Base-by-base conservation (phyloP, 306 rosid genomes). In the Castanea mollissima region DNA sequence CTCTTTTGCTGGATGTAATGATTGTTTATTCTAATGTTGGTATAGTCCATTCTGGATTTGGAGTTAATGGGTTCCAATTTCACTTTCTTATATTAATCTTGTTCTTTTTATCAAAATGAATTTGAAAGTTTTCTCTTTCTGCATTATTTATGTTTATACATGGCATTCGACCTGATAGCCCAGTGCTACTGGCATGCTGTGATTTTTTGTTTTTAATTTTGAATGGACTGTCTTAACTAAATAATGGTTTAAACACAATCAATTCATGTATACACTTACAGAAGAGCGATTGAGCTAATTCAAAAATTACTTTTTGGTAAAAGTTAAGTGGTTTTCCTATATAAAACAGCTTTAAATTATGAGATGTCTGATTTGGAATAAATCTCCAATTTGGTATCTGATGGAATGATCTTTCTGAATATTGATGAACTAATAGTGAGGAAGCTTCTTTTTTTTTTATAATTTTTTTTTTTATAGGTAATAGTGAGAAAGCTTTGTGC, bases 1-100 rank as follows among this genome's bases (percentile, higher is more conserved):
- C 63, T 25, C 32, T 12, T 29, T 38, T 51, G 7, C 55, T 44
- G 32, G 31, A 20, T 49, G 5, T 49, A 49, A 49, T 34, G 55
- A 58, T 55, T 81, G 29, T 44, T 27, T 55, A 44, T 71, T 31
- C 56, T 69, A 19, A 31, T 19, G 67, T 62, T 55, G 29, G 27
- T 29, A 72, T 63, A 23, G 73, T 63, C 55, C 18, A 34, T 58
- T 57, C 41, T 75, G 63, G 10, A 58, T 58, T 56, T 18, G 25
- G 19, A 46, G 67, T 73, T 58, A 6, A 55, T n/a, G 54, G 63
- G 54, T 77, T 59, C 74, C 77, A 52, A 75, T 76, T 75, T 85
- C 72, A 64, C 25, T 49, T 8, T 21, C 19, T 81, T 64, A 63
- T 32, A 46, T 54, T 44, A 31, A 32, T 70, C 67, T 68, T 79